Conservation (phyloP, 257 asterid genomes). For the Oldenlandia corymbosa region DNA sequence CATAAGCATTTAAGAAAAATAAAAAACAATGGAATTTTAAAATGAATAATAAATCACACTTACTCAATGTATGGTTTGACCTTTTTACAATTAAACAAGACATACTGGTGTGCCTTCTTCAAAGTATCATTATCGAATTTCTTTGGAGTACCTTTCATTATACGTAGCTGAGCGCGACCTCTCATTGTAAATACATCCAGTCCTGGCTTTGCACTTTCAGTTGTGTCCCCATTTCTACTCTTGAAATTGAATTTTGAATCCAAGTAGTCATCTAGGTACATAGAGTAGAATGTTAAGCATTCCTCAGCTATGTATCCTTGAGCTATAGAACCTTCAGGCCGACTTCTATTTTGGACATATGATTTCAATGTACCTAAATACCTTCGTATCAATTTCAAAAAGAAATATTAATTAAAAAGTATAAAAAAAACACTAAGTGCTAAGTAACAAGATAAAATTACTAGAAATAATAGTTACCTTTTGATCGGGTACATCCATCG, state of each 20-base stretch:
- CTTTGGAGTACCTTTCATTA: neutral
- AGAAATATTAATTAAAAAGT: neutral
- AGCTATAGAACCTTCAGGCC: neutral
- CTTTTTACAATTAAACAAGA: neutral
- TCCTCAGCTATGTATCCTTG: neutral
- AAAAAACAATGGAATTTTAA: no score
- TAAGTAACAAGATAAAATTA: neutral
- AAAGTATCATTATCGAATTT: neutral
- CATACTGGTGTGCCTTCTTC: constrained; percentile 7
- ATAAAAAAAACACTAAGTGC: neutral
- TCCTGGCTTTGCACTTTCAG: no score
- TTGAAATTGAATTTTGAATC: neutral
- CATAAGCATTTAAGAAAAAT: no score
- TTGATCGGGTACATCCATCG: neutral
- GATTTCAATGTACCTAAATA: neutral
- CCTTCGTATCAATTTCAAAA: neutral
- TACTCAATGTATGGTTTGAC: neutral
- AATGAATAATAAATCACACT: neutral
- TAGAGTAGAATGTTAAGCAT: neutral
- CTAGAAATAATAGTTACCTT: neutral
- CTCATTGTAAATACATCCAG: neutral
- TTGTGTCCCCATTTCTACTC: neutral
- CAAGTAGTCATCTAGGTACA: neutral
- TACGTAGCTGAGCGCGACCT: neutral
- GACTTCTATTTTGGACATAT: neutral